Evolutionary conservation across 495 filamentous ascomycete genomes (phyloP).

Genomic region (Lasiosphaeria miniovina): DNA sequence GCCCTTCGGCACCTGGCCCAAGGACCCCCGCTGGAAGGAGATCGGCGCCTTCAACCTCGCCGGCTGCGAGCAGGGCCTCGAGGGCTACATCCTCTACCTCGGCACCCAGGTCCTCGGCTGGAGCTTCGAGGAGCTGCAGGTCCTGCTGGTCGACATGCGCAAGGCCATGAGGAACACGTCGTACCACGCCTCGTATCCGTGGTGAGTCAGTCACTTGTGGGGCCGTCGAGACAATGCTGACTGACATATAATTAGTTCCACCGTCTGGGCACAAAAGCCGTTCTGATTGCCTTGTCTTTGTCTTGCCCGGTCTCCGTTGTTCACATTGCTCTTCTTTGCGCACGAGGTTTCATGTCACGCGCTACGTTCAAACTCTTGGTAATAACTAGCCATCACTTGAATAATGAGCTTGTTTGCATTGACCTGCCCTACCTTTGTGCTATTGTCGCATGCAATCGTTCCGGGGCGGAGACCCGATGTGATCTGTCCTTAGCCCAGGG

Average conservation of each 20-base stretch:
- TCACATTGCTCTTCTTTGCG: too few species aligned
- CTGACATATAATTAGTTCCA: background rate
- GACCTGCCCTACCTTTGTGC: too few species aligned
- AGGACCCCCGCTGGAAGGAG: slow-evolving; percentile 41
- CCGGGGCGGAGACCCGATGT: too few species aligned
- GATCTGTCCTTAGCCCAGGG: too few species aligned
- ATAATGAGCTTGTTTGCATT: too few species aligned
- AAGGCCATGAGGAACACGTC: slow-evolving; percentile 34
- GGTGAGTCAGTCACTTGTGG: slow-evolving; percentile 20
- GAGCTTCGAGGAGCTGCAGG: slow-evolving; percentile 43
- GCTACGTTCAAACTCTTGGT: too few species aligned
- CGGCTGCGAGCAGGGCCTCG: slow-evolving; percentile 37
- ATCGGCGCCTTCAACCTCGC: slow-evolving; percentile 24
- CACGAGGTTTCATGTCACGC: too few species aligned
- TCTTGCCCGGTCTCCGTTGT: too few species aligned
- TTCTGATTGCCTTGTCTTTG: background rate
- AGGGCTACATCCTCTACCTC: slow-evolving; percentile 40
- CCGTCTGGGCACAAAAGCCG: slow-evolving; percentile 5
- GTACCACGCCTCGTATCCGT: slow-evolving; percentile 27
- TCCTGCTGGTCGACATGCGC: slow-evolving; percentile 9
- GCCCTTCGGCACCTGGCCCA: slow-evolving; percentile 54
- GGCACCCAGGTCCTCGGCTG: slow-evolving; percentile 39
- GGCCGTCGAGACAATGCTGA: background rate
- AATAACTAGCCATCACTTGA: too few species aligned
- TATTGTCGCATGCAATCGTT: too few species aligned